phyloP scores from a whole-genome alignment of 2,329 filamentous ascomycete genomes.

The Stagonosporopsis tanaceti region DNA sequence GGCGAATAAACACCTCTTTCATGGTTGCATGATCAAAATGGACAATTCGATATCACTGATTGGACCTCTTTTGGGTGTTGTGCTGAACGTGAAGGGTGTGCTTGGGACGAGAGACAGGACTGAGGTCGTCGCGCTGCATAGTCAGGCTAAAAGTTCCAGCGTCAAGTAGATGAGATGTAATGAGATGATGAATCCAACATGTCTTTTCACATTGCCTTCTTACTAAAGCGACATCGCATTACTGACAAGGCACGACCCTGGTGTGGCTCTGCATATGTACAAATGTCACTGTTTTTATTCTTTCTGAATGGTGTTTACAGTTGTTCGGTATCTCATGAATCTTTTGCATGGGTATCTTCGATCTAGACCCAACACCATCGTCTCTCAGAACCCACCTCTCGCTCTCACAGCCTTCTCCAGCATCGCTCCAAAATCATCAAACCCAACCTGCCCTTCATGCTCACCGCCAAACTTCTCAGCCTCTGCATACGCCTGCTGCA shows the following conservation, averaged over 20 bases:
- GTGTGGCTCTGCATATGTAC: background rate
- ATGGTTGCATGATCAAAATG: slow-evolving; percentile 53
- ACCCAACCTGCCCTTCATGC: slow-evolving; percentile 44
- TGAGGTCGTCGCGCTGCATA: slow-evolving; percentile 7
- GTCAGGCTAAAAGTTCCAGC: slow-evolving; percentile 14
- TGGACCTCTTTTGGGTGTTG: slow-evolving; percentile 14
- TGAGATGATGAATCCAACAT: slow-evolving; percentile 21
- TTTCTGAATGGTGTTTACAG: background rate
- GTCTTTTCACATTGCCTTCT: background rate
- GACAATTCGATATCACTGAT: slow-evolving; percentile 43
- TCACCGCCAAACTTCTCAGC: slow-evolving; percentile 38
- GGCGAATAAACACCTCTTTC: slow-evolving; percentile 50
- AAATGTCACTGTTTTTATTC: background rate
- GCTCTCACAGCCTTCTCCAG: slow-evolving; percentile 47
- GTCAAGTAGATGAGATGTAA: slow-evolving; percentile 16
- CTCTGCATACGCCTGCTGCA: slow-evolving; percentile 51
- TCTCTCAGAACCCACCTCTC: slow-evolving; percentile 24
- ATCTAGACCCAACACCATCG: background rate
- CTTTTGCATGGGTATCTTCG: slow-evolving; percentile 5
- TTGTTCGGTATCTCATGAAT: background rate
- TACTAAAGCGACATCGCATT: background rate
- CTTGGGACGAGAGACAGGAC: slow-evolving; percentile 6
- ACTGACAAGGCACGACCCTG: background rate
- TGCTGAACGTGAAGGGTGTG: slow-evolving; percentile 24
- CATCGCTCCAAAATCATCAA: slow-evolving; percentile 50